A percentile compares a stretch with the other conserved stretches of the same genome.
Evolutionary conservation across 2,329 filamentous ascomycete genomes (phyloP).

Genomic region (Diplodia corticola): DNA sequence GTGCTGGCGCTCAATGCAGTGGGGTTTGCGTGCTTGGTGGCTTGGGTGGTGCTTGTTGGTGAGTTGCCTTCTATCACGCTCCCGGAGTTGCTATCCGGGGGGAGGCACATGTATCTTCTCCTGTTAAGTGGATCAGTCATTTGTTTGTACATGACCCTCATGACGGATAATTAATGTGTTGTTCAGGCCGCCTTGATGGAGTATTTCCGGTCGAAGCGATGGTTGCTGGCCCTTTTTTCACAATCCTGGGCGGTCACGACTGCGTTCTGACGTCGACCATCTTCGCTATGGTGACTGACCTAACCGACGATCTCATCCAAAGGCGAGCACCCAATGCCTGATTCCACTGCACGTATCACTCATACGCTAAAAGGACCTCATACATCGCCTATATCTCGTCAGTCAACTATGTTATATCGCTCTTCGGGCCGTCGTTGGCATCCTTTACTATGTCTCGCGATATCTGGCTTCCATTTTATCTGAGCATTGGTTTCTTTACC

Average conservation of each 20-base stretch:
- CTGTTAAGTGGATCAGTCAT: too few relatives aligned
- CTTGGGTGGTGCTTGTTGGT: conserved; percentile 37
- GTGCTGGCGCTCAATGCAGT: conserved; percentile 38
- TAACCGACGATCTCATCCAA: conserved; percentile 36
- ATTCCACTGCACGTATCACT: conserved; percentile 4
- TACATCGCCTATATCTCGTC: conserved; percentile 36
- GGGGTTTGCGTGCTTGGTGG: conserved; percentile 33
- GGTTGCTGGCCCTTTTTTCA: conserved; percentile 34
- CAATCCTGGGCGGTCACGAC: conserved; percentile 36
- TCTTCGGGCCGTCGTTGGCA: conserved; percentile 37
- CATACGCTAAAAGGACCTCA: conserved; percentile 30
- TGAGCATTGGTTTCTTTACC: conserved; percentile 34
- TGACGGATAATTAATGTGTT: background rate
- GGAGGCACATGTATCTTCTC: too few relatives aligned
- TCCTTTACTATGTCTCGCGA: conserved; percentile 37
- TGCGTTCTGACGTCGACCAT: conserved; percentile 40
- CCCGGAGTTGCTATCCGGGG: too few relatives aligned
- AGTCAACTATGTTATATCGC: conserved; percentile 35
- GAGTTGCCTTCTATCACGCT: conserved; percentile 24
- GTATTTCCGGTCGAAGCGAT: conserved; percentile 36
- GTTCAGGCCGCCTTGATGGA: conserved; percentile 30
- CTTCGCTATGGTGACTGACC: conserved; percentile 36
- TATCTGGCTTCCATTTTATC: conserved; percentile 40
- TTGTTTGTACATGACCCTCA: too few relatives aligned
- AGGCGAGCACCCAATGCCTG: conserved; percentile 24